Percentiles rank a stretch among this genome's conserved stretches.
Evolutionary conservation across 805 yeast species (phyloP).

Genomic region (Wickerhamomyces ciferrii): DNA sequence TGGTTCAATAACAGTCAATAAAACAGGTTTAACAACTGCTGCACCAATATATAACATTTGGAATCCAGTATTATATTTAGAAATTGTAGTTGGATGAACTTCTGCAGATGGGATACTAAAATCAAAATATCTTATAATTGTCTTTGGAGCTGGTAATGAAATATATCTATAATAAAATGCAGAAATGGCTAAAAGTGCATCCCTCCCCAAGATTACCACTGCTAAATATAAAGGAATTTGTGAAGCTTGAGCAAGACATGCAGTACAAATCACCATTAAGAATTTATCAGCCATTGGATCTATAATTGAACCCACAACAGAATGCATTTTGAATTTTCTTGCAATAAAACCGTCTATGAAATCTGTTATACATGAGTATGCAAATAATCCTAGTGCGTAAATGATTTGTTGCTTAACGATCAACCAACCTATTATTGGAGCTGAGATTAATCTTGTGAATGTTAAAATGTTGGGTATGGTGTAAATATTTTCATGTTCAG

Average conservation of each 20-base stretch:
- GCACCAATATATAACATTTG: constrained; percentile 86
- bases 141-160: constrained; percentile 72
- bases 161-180: constrained; percentile 69
- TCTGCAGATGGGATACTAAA: constrained; percentile 76
- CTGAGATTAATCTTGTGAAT: constrained; percentile 66
- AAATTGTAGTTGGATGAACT: constrained; percentile 80
- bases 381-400: constrained; percentile 67
- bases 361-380: constrained; percentile 87
- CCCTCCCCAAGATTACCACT: constrained; percentile 75
- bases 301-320: constrained; percentile 82
- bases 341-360: constrained; percentile 91
- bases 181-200: constrained; percentile 62
- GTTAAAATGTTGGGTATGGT: constrained; percentile 89
- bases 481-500: constrained; percentile 55
- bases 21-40: constrained; percentile 51
- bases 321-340: constrained; percentile 65
- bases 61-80: constrained; percentile 84
- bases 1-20: constrained; percentile 29
- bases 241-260: constrained; percentile 62
- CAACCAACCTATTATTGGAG: constrained; percentile 83
- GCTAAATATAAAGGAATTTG: constrained; percentile 71
- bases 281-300: constrained; percentile 96
- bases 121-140: constrained; percentile 70
- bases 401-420: constrained; percentile 59
- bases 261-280: constrained; percentile 81